phyloP scores from a whole-genome alignment of 345 rosid genomes.

The Moringa oleifera region DNA sequence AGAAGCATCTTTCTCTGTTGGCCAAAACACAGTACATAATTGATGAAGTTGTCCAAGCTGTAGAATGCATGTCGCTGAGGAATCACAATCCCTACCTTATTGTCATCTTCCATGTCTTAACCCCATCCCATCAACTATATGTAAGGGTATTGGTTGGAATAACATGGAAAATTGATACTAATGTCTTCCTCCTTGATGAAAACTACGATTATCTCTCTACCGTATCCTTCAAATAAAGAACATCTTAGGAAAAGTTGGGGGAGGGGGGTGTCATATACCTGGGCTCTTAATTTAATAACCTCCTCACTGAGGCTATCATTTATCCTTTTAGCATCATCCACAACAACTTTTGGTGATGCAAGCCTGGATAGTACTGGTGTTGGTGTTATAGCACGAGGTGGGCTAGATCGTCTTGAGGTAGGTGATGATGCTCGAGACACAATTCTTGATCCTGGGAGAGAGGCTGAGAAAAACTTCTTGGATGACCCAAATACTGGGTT shows the following conservation, averaged over 20 bases:
- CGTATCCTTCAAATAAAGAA: neutral
- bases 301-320: slow-evolving; percentile 56
- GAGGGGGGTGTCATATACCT: slow-evolving; percentile 39
- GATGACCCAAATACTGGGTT: slow-evolving; percentile 67
- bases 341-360: slow-evolving; percentile 43
- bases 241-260: neutral
- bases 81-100: neutral
- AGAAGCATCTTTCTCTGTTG: neutral
- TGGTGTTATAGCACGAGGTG: slow-evolving; percentile 71
- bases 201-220: neutral
- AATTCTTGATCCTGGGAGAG: slow-evolving; percentile 79
- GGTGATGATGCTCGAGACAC: slow-evolving; percentile 84
- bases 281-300: slow-evolving; percentile 55
- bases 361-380: slow-evolving; percentile 51
- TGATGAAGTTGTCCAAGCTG: neutral
- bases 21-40: neutral
- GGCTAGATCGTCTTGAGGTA: slow-evolving; percentile 68
- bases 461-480: slow-evolving; percentile 67
- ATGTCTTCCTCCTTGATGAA: neutral
- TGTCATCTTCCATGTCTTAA: neutral
- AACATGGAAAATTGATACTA: neutral
- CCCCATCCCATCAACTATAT: neutral
- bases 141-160: neutral
- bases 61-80: neutral
- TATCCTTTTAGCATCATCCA: slow-evolving; percentile 50